Conservation (phyloP, 2,329 filamentous ascomycete genomes). For the Lecanicillium sp. region DNA sequence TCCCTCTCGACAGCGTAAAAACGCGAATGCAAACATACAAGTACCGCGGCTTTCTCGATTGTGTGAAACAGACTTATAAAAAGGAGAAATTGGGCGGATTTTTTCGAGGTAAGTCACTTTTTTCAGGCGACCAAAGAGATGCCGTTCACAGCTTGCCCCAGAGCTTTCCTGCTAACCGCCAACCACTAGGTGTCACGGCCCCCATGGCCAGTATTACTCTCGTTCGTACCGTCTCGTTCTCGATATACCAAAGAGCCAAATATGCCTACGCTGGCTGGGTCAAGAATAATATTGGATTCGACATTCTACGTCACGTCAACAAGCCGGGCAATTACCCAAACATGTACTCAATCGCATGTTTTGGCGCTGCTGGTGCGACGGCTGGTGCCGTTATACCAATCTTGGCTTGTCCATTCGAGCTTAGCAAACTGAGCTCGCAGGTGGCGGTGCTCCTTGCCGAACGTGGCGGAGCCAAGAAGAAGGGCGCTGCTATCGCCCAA, state of each 20-base stretch:
- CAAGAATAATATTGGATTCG: slow-evolving; percentile 58
- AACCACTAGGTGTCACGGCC: slow-evolving; percentile 72
- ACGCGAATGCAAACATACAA: slow-evolving; percentile 85
- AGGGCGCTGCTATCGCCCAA: slow-evolving; percentile 53
- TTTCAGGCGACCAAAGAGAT: neutral
- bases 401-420: slow-evolving; percentile 79
- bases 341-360: slow-evolving; percentile 66
- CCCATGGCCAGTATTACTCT: slow-evolving; percentile 75
- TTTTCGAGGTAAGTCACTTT: slow-evolving; percentile 61
- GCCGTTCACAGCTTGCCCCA: too few species aligned
- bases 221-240: slow-evolving; percentile 72
- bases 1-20: slow-evolving; percentile 84
- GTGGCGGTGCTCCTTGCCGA: slow-evolving; percentile 70
- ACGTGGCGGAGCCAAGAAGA: slow-evolving; percentile 29
- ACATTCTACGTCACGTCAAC: slow-evolving; percentile 68
- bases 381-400: slow-evolving; percentile 75
- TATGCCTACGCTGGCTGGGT: slow-evolving; percentile 67
- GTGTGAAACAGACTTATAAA: slow-evolving; percentile 68
- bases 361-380: slow-evolving; percentile 70
- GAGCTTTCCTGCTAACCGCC: too few species aligned
- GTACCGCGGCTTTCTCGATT: slow-evolving; percentile 68
- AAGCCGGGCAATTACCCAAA: slow-evolving; percentile 65
- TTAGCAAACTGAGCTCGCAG: slow-evolving; percentile 84
- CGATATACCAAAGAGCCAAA: slow-evolving; percentile 73
- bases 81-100: slow-evolving; percentile 69